Evolutionary conservation across 1,284 basidiomycete genomes (phyloP).

Genomic region (Cronartium ribicola): DNA sequence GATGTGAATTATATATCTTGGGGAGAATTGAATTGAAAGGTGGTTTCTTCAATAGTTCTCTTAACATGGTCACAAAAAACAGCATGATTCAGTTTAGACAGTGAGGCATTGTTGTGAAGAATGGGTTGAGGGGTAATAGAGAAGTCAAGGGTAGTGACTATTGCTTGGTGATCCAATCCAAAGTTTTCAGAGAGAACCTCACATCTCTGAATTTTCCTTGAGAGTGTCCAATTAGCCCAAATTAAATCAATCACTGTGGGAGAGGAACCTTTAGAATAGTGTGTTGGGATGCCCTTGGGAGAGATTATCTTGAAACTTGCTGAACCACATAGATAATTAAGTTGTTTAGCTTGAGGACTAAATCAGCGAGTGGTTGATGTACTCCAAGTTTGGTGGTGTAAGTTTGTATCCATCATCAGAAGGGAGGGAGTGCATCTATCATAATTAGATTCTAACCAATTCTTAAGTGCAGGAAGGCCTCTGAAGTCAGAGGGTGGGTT

Average conservation of each 20-base stretch:
- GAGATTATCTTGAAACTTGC: slow-evolving; percentile 2
- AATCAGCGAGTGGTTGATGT: not conserved
- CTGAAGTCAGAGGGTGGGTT: not conserved
- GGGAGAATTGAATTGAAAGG: too few relatives aligned
- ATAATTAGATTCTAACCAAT: not conserved
- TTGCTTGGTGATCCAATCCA: not conserved
- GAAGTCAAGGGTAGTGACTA: not conserved
- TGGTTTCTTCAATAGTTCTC: too few relatives aligned
- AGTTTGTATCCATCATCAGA: slow-evolving; percentile 7
- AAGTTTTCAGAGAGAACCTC: not conserved
- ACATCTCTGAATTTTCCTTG: not conserved
- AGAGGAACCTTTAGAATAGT: not conserved
- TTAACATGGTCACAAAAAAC: too few relatives aligned
- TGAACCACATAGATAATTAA: not conserved
- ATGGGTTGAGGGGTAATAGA: not conserved
- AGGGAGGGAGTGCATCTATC: not conserved
- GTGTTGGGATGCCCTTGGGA: slow-evolving; percentile 10
- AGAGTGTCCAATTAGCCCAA: slow-evolving; percentile 7
- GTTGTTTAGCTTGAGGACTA: not conserved
- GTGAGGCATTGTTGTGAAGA: not conserved
- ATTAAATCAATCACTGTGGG: slow-evolving; percentile 4
- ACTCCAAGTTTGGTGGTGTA: slow-evolving; percentile 8
- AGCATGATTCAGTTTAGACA: too few relatives aligned
- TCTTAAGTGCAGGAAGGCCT: not conserved
- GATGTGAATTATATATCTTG: too few relatives aligned